Conservation (phyloP, 78 protist species). For the Guillardia theta region DNA sequence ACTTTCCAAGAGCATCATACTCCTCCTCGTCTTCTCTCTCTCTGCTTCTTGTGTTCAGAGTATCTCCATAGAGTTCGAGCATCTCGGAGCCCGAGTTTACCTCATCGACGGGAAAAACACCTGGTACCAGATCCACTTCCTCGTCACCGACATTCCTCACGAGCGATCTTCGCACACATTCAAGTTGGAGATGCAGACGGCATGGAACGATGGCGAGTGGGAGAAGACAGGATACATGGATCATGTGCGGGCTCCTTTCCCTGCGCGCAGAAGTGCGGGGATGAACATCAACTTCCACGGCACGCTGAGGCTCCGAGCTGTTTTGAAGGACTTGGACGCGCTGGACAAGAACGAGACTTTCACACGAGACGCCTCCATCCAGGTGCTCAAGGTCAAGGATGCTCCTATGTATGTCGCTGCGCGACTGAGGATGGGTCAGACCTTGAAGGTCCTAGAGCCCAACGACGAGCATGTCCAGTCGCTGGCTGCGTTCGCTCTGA, state of each 20-base stretch:
- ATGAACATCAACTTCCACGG: not conserved
- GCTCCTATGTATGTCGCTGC: not conserved
- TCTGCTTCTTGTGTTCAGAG: too few species aligned
- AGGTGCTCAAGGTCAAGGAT: not conserved
- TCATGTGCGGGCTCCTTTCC: not conserved
- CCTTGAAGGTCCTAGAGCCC: not conserved
- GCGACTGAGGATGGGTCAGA: not conserved
- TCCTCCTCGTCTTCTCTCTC: too few species aligned
- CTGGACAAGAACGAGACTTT: too few species aligned
- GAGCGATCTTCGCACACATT: not conserved
- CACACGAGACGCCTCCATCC: too few species aligned
- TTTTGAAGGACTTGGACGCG: too few species aligned
- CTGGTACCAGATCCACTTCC: too few species aligned
- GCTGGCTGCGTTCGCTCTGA: not conserved
- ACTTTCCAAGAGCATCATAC: too few species aligned
- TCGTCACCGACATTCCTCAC: not conserved
- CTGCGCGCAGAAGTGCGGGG: not conserved
- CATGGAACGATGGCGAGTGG: not conserved
- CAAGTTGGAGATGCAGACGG: not conserved
- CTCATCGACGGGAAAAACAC: too few species aligned
- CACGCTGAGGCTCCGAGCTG: not conserved
- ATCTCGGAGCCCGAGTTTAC: too few species aligned
- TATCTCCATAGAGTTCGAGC: too few species aligned
- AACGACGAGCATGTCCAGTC: not conserved
- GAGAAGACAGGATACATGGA: not conserved